Evolutionary conservation across 2,329 filamentous ascomycete species (phyloP), one percentile per base, ranked within the genome.

Genomic region (Neonectria punicea): DNA sequence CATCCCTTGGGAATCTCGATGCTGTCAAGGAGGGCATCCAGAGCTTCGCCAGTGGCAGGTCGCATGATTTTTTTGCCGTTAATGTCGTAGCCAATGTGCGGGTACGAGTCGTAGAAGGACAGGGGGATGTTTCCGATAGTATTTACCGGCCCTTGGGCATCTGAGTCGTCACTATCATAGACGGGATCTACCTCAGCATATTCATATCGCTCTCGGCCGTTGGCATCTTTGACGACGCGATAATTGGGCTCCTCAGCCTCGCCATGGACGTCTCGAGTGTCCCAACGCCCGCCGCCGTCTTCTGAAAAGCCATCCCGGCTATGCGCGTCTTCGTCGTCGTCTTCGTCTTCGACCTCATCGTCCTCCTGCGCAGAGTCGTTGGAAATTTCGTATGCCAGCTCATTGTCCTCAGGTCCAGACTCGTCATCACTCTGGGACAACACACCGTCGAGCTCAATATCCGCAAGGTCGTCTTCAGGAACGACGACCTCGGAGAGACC

Each of bases 31-130:
- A 99, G 86, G 13, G 94, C 93, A 83, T 99, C 96, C 34, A 99
- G 83, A 39, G 96, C 96, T 78, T 97, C 92, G 57, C 95, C 95
- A 72, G 94, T 95, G 4, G 97, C 96, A 7, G 96, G 96, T 57
- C 96, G 92, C 90, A 97, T 93, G 69, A 99, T 97, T 80, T 93
- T 97, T 87, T 97, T 98, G 79, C 96, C 96, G 79, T 99, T 97
- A 83, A 99, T 98, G 75, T 98, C 93, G 81, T 99, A 99, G 65
- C 96, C 96, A 77, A 99, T 98, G 78, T 99, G 96, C 55, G 96
- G 96, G 78, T 98, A 99, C 39, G 93, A 92, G 79, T 99, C 96
- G 83, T 99, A 99, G 81, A 97, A 98, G 3, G 92, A 92, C 54
- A 98, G 83, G 5, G 94, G 93, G 65, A 99, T 99, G 77, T 98